Base-by-base conservation (phyloP, 2,329 filamentous ascomycete genomes). In the Colletotrichum nymphaeae region DNA sequence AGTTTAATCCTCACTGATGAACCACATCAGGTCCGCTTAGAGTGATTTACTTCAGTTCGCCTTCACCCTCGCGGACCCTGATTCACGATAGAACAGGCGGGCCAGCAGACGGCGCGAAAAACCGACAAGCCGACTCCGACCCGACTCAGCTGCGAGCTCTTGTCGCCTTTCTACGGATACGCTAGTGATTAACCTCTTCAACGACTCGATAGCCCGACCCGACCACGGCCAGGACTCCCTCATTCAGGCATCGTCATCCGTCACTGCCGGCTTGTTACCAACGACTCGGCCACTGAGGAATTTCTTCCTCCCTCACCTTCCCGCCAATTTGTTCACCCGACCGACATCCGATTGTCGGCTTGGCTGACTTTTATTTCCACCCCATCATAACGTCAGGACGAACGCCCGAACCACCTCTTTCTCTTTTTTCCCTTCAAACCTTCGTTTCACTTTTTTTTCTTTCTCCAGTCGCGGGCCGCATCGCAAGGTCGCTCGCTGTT, bases 381-480 rank as follows among this genome's bases (percentile, higher is more conserved):
- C 46, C 60, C 35, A 65, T 46, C 55, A 28, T 26, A 73, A 65
- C 70, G 46, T 62, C 70, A 65, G 67, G 60, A 73, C 70, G 67
- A 70, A 70, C 66, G 59, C 42, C 69, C 70, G 59, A 65, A 49
- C 67, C 60, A 70, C 67, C 49, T 73, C 42, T 49, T 3, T n/a
- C 19, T 49, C 19, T 11, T n/a, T 24, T 35, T 35, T 12, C 32
- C 28, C 49, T 56, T 62, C 24, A 70, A 73, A 73, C 71, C 60
- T 65, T 57, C 60, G 71, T 73, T 73, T 73, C 71, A 70, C 49
- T 60, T 62, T 70, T 70, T 60, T 66, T 35, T 60, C 52, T 70
- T 63, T 57, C 52, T 56, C 53, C 62, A 30, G 37, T 62, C 53
- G 37, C 28, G 37, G 24, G 28, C 60, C 67, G 53, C 49, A 70